Conservation (phyloP, 192 early-diverging fungal species). For the Phlyctochytrium bullatum region DNA sequence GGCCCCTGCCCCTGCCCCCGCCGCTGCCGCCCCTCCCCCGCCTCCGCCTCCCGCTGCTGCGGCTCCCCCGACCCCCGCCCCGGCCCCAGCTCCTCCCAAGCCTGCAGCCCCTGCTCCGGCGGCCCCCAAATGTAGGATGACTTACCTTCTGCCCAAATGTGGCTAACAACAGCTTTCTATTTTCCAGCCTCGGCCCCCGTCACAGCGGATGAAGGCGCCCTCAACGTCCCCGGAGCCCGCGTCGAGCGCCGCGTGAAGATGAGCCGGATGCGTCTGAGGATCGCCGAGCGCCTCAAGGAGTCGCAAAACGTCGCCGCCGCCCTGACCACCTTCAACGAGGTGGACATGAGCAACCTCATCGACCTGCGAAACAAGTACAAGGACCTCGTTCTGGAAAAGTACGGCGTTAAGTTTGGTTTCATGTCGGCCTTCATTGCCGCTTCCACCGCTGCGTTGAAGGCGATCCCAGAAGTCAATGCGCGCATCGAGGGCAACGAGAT, state of each 20-base stretch:
- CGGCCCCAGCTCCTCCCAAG: constrained; percentile 30
- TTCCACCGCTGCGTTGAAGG: constrained; percentile 75
- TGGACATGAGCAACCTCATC: constrained; percentile 97
- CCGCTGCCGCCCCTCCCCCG: constrained; percentile 16
- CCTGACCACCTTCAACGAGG: constrained; percentile 98
- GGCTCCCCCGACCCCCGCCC: constrained; percentile 39
- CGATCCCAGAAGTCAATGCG: constrained; percentile 92
- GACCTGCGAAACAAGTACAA: constrained; percentile 90
- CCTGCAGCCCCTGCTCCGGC: constrained; percentile 32
- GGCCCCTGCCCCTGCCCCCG: constrained; percentile 48
- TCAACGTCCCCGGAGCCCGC: constrained; percentile 17
- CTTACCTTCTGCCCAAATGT: constrained; percentile 11
- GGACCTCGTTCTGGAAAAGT: constrained; percentile 88
- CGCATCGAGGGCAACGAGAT: constrained; percentile 90
- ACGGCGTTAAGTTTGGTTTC: constrained; percentile 96
- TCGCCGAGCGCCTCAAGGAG: constrained; percentile 93
- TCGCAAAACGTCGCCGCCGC: constrained; percentile 96
- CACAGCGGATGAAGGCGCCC: constrained; percentile 27
- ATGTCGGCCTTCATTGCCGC: constrained; percentile 99
- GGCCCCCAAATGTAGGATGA: constrained; percentile 15
- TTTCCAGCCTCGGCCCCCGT: constrained; percentile 16
- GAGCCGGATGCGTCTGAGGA: constrained; percentile 95
- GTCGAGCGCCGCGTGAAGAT: constrained; percentile 69
- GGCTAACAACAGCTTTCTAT: constrained; percentile 10
- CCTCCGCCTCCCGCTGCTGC: constrained; percentile 31